These are phyloP conservation scores for Turnera subulata DNA, from an alignment of 345 rosid species.

Conservation along the genomic window DNA sequence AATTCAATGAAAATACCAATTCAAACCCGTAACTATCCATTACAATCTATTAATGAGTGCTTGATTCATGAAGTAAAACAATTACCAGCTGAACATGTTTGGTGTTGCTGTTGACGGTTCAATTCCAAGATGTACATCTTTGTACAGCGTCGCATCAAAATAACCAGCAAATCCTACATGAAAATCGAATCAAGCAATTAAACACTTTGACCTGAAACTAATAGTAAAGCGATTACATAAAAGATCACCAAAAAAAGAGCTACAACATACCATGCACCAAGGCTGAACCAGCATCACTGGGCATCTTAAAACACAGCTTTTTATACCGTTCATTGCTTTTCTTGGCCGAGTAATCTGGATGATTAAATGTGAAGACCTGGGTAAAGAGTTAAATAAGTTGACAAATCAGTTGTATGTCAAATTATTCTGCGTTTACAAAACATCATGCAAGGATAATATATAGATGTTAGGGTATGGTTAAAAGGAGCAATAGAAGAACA, in stretches of 20 bases:
- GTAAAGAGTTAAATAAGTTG: constrained; percentile 13
- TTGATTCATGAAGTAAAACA: neutral
- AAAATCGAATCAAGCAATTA: neutral
- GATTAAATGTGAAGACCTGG: constrained; percentile 89
- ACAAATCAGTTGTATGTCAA: constrained; percentile 6
- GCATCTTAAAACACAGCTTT: constrained; percentile 67
- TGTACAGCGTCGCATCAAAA: constrained; percentile 82
- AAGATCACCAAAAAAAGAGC: neutral
- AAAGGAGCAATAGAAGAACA: neutral
- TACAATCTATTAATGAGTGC: too few relatives aligned
- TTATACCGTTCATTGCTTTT: constrained; percentile 72
- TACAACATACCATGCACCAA: constrained; percentile 74
- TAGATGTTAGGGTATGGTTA: too few relatives aligned
- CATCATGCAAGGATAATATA: neutral
- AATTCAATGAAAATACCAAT: neutral
- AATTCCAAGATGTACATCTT: constrained; percentile 93
- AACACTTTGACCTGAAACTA: too few relatives aligned
- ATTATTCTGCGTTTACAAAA: neutral
- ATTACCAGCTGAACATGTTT: constrained; percentile 96
- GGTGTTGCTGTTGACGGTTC: constrained; percentile 93
- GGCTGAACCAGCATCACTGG: constrained; percentile 72
- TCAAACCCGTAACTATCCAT: too few relatives aligned
- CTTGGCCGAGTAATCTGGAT: constrained; percentile 61
- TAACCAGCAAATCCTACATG: constrained; percentile 86
- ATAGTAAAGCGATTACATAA: too few relatives aligned